phyloP scores from a whole-genome alignment of 495 filamentous ascomycete genomes.

The Talaromyces ruber region DNA sequence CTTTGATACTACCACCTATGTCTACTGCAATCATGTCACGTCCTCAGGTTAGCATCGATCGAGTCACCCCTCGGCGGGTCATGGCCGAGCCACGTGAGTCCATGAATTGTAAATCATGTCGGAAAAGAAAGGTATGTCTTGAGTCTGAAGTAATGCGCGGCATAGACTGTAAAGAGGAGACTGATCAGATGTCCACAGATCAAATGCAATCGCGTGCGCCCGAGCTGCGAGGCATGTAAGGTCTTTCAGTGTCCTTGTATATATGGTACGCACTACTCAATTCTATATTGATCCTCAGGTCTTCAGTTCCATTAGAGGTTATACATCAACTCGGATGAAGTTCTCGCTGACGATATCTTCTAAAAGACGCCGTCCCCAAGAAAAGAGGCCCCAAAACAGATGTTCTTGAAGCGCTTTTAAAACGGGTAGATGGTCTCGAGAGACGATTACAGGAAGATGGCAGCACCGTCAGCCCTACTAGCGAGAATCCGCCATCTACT shows the following conservation, averaged over 20 bases:
- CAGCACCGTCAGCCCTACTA: slow-evolving; percentile 37
- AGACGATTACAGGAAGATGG: slow-evolving; percentile 64
- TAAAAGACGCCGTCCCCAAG: slow-evolving; percentile 73
- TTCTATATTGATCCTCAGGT: background rate
- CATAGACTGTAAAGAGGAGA: background rate
- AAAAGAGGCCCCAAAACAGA: slow-evolving; percentile 86
- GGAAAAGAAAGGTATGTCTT: slow-evolving; percentile 66
- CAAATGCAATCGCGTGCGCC: slow-evolving; percentile 79
- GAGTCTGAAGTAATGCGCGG: background rate
- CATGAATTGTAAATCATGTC: slow-evolving; percentile 92
- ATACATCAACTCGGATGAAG: background rate
- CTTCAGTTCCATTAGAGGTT: background rate
- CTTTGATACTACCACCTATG: background rate
- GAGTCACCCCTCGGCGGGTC: slow-evolving; percentile 63
- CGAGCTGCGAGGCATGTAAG: slow-evolving; percentile 80
- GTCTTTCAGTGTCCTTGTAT: slow-evolving; percentile 84
- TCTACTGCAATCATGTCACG: slow-evolving; percentile 46
- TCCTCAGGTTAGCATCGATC: slow-evolving; percentile 78
- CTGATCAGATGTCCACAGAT: slow-evolving; percentile 41
- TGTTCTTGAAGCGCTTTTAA: slow-evolving; percentile 73
- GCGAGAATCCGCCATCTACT: slow-evolving; percentile 17
- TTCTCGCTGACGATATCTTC: background rate
- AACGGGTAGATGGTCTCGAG: slow-evolving; percentile 76
- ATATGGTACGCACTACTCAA: slow-evolving; percentile 53
- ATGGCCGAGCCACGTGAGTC: slow-evolving; percentile 73